Evolutionary conservation across 2,329 filamentous ascomycete species (phyloP).

Genomic region (Diaporthe aspalathi): DNA sequence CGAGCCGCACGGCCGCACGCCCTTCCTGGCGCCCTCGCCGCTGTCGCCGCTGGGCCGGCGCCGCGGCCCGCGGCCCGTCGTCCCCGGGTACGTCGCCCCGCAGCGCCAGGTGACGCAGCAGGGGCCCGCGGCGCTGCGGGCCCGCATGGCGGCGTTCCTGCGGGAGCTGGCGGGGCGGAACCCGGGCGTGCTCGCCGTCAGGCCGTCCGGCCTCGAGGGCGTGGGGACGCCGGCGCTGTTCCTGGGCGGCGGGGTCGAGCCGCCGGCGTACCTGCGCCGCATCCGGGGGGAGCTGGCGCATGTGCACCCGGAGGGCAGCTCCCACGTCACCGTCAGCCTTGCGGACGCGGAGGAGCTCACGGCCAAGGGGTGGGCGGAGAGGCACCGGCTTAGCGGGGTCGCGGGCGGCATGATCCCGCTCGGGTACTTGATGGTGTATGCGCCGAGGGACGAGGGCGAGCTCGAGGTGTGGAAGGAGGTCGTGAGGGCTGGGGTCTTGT

Average conservation of each 20-base stretch:
- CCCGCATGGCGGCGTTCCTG: conserved; percentile 46
- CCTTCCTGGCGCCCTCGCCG: conserved; percentile 40
- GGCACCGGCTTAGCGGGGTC: conserved; percentile 51
- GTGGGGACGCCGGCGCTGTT: conserved; percentile 47
- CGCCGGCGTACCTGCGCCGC: conserved; percentile 38
- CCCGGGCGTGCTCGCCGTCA: conserved; percentile 44
- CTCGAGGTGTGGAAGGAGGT: conserved; percentile 47
- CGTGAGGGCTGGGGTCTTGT: conserved; percentile 40
- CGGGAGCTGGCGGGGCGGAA: conserved; percentile 44
- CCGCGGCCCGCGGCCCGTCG: conserved; percentile 45
- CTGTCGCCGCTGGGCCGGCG: conserved; percentile 39
- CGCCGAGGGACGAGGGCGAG: conserved; percentile 52
- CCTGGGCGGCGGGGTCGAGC: conserved; percentile 10
- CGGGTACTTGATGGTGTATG: conserved; percentile 55
- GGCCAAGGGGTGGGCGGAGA: conserved; percentile 53
- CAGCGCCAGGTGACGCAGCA: conserved; percentile 52
- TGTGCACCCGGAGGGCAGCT: conserved; percentile 53
- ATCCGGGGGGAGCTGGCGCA: conserved; percentile 51
- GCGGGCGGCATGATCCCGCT: conserved; percentile 44
- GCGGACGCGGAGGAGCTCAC: conserved; percentile 52
- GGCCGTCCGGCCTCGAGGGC: conserved; percentile 49
- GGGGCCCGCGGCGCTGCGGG: conserved; percentile 36
- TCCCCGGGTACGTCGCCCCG: conserved; percentile 51
- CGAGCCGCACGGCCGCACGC: conserved; percentile 43
- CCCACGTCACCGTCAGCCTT: conserved; percentile 53